Percentiles rank a stretch among this genome's conserved stretches.
These are phyloP conservation scores for Euphrasia confusa DNA, from an alignment of 257 asterid genomes.

Conservation along the genomic window DNA sequence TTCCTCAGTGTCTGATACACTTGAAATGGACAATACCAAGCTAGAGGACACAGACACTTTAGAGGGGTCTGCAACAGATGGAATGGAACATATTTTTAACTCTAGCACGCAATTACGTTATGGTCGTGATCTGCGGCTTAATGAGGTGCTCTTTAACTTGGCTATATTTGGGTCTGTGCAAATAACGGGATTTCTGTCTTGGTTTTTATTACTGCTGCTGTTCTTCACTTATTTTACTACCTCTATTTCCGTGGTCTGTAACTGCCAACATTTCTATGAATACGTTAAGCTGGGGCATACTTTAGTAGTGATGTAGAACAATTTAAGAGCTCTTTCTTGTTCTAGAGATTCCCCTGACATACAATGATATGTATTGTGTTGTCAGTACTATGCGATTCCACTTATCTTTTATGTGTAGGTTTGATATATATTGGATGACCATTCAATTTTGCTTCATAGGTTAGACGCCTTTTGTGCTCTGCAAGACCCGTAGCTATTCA, in stretches of 20 bases:
- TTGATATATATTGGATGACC: constrained; percentile 16
- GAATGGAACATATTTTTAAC: constrained; percentile 92
- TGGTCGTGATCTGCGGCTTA: constrained; percentile 93
- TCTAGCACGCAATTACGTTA: constrained; percentile 84
- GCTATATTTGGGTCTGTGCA: constrained; percentile 3
- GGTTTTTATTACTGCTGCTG: constrained; percentile 10
- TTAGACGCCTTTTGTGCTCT: constrained; percentile 82
- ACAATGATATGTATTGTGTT: constrained; percentile 17
- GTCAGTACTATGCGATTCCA: neutral
- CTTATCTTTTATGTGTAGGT: constrained; percentile 4
- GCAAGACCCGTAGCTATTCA: constrained; percentile 88
- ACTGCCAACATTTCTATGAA: neutral
- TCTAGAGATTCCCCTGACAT: neutral
- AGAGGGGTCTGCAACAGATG: constrained; percentile 76
- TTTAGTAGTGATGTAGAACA: neutral
- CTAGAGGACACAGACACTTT: constrained; percentile 63
- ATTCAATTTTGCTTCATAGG: constrained; percentile 39
- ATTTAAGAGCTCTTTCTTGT: neutral
- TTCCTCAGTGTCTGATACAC: constrained; percentile 76
- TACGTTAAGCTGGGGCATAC: constrained; percentile 11
- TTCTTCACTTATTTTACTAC: neutral
- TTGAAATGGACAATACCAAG: constrained; percentile 60
- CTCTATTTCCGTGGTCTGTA: neutral
- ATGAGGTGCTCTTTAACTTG: constrained; percentile 60
- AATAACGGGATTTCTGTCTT: constrained; percentile 14